Percentiles rank a stretch among this genome's conserved stretches.
These are phyloP conservation scores for Stemphylium lycopersici DNA, from an alignment of 2,329 filamentous ascomycete species.

Conservation along the genomic window DNA sequence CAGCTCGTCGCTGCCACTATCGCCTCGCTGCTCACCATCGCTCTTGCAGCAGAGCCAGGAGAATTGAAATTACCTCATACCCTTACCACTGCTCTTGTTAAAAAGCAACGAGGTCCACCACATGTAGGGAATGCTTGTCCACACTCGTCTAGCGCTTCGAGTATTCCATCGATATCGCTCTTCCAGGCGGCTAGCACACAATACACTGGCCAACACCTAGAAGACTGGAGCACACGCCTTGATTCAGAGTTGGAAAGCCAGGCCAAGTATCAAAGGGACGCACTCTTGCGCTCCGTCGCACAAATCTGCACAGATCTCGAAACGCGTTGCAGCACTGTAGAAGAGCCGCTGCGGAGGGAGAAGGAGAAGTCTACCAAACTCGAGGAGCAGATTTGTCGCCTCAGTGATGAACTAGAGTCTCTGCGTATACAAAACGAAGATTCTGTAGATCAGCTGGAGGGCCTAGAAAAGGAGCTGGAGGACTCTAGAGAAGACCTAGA, in stretches of 20 bases:
- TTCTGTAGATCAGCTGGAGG: slow-evolving; percentile 39
- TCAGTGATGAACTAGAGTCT: slow-evolving; percentile 46
- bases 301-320: slow-evolving; percentile 64
- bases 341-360: slow-evolving; percentile 60
- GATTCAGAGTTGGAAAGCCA: slow-evolving; percentile 50
- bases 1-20: slow-evolving; percentile 31
- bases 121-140: slow-evolving; percentile 17
- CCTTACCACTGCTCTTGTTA: slow-evolving; percentile 31
- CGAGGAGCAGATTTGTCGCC: slow-evolving; percentile 36
- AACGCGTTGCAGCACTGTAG: slow-evolving; percentile 60
- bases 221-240: slow-evolving; percentile 59
- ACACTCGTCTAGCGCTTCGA: slow-evolving; percentile 13
- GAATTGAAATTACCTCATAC: slow-evolving; percentile 23
- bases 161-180: slow-evolving; percentile 29
- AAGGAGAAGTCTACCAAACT: slow-evolving; percentile 44
- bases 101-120: slow-evolving; percentile 35
- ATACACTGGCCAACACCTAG: slow-evolving; percentile 34
- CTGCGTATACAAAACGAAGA: slow-evolving; percentile 37
- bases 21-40: slow-evolving; percentile 36
- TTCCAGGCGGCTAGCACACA: slow-evolving; percentile 51
- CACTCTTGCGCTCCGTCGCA: slow-evolving; percentile 56
- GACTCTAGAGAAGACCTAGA: slow-evolving; percentile 44
- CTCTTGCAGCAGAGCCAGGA: slow-evolving; percentile 24
- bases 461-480: slow-evolving; percentile 46
- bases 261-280: slow-evolving; percentile 52